These are phyloP conservation scores for Coniophora puteana DNA, from an alignment of 1,284 basidiomycete genomes.

Conservation along the genomic window DNA sequence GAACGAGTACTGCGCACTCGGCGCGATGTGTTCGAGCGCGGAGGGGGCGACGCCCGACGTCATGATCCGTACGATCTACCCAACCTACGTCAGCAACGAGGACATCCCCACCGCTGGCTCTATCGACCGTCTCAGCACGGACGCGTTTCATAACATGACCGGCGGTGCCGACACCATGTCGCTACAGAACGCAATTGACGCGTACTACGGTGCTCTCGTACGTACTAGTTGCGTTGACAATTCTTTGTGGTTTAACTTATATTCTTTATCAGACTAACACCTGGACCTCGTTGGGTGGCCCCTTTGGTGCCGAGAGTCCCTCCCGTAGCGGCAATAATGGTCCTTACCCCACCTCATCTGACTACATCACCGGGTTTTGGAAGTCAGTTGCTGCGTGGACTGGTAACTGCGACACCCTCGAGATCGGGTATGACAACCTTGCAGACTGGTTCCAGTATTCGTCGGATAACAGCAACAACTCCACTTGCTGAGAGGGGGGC, in stretches of 20 bases:
- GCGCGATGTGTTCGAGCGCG: background rate
- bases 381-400: conserved; percentile 19
- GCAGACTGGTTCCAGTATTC: conserved; percentile 20
- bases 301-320: conserved; percentile 7
- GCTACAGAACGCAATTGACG: conserved; percentile 19
- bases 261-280: no score
- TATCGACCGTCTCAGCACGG: no score
- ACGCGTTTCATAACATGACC: conserved; percentile 16
- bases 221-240: no score
- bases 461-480: conserved; percentile 7
- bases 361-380: conserved; percentile 19
- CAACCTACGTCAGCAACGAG: background rate
- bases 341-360: conserved; percentile 19
- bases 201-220: conserved; percentile 17
- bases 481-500: conserved; percentile 16
- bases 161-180: conserved; percentile 16
- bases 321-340: conserved; percentile 10
- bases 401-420: conserved; percentile 13
- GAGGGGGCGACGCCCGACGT: conserved; percentile 1
- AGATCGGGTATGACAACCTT: conserved; percentile 19
- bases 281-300: no score
- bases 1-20: conserved; percentile 1
- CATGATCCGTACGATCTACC: background rate
- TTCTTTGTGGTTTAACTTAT: no score
- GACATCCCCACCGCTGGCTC: background rate